Evolutionary conservation across 129 eudicot species (phyloP).

Genomic region (Flaveria ramosissima): DNA sequence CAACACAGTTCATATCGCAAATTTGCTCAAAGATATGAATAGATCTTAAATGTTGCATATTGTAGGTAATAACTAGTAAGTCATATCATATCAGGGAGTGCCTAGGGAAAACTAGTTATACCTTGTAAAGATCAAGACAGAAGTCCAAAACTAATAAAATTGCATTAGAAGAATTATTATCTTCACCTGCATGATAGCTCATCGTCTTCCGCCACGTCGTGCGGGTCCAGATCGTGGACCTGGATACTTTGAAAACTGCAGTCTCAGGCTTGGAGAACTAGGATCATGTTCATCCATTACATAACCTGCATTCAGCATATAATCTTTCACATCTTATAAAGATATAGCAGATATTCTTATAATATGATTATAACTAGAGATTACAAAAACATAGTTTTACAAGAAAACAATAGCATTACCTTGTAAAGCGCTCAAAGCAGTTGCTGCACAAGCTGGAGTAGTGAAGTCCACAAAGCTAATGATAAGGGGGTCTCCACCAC

Average conservation of each 20-base stretch:
- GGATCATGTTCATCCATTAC: slow-evolving; percentile 62
- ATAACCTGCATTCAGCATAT: slow-evolving; percentile 46
- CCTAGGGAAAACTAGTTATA: background rate
- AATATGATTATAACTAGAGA: background rate
- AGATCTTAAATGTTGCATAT: background rate
- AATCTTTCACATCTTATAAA: background rate
- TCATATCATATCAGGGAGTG: slow-evolving; percentile 1
- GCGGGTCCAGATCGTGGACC: slow-evolving; percentile 61
- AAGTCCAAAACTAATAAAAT: background rate
- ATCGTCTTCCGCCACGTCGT: slow-evolving; percentile 53
- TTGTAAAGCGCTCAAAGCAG: slow-evolving; percentile 70
- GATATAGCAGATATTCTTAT: background rate
- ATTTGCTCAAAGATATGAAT: background rate
- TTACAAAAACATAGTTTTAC: background rate
- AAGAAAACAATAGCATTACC: slow-evolving; percentile 32
- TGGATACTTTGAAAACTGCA: slow-evolving; percentile 64
- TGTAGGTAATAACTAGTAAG: background rate
- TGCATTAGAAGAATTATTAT: background rate
- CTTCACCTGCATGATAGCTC: slow-evolving; percentile 13
- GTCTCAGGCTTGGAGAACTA: slow-evolving; percentile 47
- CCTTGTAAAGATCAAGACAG: background rate
- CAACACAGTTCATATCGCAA: background rate
- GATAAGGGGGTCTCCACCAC: slow-evolving; percentile 63
- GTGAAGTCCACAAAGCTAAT: slow-evolving; percentile 62
- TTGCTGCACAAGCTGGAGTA: slow-evolving; percentile 62